Evolutionary conservation across 805 yeast genomes (phyloP).

Genomic region (Wickerhamomyces sydowiorum): DNA sequence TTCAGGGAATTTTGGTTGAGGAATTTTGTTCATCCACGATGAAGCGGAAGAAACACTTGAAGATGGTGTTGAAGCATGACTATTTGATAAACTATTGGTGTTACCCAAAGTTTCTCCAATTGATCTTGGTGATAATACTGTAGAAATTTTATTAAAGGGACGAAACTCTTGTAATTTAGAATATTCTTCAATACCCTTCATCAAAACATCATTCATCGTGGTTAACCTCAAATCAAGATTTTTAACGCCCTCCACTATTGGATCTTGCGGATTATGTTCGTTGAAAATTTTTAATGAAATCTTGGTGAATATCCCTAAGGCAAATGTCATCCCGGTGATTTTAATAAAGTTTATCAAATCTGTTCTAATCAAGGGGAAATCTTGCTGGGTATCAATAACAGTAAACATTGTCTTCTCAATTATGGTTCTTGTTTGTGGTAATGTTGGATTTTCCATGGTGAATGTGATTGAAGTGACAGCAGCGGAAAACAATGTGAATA

Average conservation of each 20-base stretch:
- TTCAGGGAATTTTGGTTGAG: not conserved
- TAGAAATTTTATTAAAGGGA: too few species aligned
- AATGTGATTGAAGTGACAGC: conserved; percentile 3
- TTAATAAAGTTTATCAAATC: conserved; percentile 6
- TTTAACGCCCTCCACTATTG: not conserved
- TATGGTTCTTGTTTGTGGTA: conserved; percentile 1
- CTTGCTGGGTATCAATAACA: not conserved
- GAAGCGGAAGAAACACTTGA: too few species aligned
- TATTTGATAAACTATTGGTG: too few species aligned
- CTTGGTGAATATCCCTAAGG: conserved; percentile 4
- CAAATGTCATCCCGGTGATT: conserved; percentile 1
- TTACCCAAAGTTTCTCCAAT: too few species aligned
- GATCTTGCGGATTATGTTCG: not conserved
- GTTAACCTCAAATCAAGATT: not conserved
- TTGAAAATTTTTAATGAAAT: conserved; percentile 4
- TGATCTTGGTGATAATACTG: not conserved
- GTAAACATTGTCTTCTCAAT: not conserved
- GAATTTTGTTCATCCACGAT: not conserved
- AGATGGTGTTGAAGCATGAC: too few species aligned
- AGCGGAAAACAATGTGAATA: conserved; percentile 5
- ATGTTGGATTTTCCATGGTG: conserved; percentile 6
- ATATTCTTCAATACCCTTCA: not conserved
- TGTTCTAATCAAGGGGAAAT: conserved; percentile 2
- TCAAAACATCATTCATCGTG: not conserved
- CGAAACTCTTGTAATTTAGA: too few species aligned